Evolutionary conservation across 2,329 filamentous ascomycete species (phyloP).

Genomic region (Lasiodiplodia hormozganensis): DNA sequence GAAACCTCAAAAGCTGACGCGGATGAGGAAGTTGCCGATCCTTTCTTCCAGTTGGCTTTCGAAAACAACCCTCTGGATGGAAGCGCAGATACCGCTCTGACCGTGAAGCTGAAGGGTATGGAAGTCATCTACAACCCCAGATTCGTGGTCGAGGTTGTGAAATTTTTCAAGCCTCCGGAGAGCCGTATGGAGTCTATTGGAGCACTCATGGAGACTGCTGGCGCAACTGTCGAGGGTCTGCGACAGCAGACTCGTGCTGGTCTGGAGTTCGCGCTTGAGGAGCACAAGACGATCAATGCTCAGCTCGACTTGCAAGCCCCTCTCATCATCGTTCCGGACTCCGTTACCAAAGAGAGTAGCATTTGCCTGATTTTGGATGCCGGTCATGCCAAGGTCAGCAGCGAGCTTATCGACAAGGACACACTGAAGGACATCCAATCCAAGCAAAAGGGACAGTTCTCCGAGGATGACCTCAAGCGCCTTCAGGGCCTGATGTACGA

Average conservation of each 20-base stretch:
- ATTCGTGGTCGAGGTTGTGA: conserved; percentile 86
- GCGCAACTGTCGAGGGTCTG: conserved; percentile 92
- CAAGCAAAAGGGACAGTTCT: conserved; percentile 87
- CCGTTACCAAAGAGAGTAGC: conserved; percentile 79
- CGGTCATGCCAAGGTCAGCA: conserved; percentile 92
- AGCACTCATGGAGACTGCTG: conserved; percentile 92
- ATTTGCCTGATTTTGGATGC: conserved; percentile 95
- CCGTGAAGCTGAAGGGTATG: conserved; percentile 89
- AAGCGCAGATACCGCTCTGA: conserved; percentile 88
- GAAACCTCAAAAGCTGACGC: conserved; percentile 52
- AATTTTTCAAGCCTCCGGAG: conserved; percentile 96
- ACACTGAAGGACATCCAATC: conserved; percentile 88
- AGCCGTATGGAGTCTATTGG: conserved; percentile 98
- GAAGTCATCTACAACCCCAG: conserved; percentile 98
- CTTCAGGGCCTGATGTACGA: conserved; percentile 97
- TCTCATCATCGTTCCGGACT: conserved; percentile 94
- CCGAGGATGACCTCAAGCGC: conserved; percentile 84
- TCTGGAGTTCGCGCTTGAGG: conserved; percentile 93
- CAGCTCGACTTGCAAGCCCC: conserved; percentile 95
- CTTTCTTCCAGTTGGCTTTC: conserved; percentile 90
- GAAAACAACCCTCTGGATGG: conserved; percentile 95
- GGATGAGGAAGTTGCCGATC: conserved; percentile 64
- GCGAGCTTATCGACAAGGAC: conserved; percentile 90
- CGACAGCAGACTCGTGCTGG: conserved; percentile 95
- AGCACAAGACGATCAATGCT: conserved; percentile 97